phyloP scores from a whole-genome alignment of 1,284 basidiomycete genomes.

The Marasmius oreades region DNA sequence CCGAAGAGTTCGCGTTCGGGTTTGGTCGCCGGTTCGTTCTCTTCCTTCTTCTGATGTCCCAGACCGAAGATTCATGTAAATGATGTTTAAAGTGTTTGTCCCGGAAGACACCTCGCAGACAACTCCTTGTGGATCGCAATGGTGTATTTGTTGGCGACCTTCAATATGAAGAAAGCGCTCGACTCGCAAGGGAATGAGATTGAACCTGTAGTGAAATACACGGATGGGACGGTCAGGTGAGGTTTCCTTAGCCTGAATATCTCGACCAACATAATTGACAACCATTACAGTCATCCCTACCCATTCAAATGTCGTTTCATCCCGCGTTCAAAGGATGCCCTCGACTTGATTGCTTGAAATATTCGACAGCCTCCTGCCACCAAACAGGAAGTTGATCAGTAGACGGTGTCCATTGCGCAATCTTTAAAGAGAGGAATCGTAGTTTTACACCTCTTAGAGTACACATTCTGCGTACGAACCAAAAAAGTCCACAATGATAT shows the following conservation, averaged over 20 bases:
- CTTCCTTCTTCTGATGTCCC: neutral
- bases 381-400: too few species aligned
- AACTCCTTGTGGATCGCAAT: neutral
- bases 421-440: too few species aligned
- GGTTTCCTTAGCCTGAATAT: neutral
- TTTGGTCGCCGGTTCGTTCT: constrained; percentile 1
- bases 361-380: too few species aligned
- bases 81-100: neutral
- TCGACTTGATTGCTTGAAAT: neutral
- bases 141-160: neutral
- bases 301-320: constrained; percentile 5
- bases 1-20: neutral
- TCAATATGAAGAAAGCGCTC: neutral
- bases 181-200: neutral
- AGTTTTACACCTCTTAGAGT: too few species aligned
- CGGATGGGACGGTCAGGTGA: neutral
- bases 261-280: neutral
- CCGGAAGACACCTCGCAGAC: neutral
- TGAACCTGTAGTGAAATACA: neutral
- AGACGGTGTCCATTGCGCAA: too few species aligned
- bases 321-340: neutral
- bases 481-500: too few species aligned
- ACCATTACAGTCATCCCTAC: neutral
- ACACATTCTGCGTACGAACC: too few species aligned
- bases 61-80: neutral